phyloP scores from a whole-genome alignment of 2,329 filamentous ascomycete genomes.

The Fusarium mangiferae region DNA sequence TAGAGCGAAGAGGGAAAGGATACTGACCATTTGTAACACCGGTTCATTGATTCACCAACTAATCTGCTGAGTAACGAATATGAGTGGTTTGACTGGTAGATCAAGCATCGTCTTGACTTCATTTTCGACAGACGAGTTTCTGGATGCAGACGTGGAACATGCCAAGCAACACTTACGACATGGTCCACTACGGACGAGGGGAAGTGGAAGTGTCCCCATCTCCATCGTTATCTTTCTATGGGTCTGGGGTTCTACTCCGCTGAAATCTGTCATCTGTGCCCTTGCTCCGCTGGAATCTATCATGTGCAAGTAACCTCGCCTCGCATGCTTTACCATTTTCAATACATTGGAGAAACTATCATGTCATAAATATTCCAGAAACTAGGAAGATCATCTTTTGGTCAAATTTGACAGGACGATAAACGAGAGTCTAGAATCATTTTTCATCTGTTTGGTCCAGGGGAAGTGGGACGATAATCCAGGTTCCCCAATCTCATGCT shows the following conservation, averaged over 20 bases:
- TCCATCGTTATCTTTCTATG: background rate
- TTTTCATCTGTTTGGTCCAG: background rate
- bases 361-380: background rate
- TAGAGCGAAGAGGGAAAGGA: background rate
- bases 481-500: background rate
- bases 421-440: constrained; percentile 1
- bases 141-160: background rate
- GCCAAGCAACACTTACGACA: background rate
- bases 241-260: background rate
- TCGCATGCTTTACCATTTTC: background rate
- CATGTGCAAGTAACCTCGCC: background rate
- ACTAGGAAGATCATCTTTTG: background rate
- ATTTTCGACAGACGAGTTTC: background rate
- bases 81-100: background rate
- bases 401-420: background rate
- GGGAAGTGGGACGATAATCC: background rate
- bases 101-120: background rate
- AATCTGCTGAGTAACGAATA: background rate
- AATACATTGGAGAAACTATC: background rate
- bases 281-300: background rate
- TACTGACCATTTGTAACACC: background rate
- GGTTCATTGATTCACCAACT: background rate
- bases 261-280: background rate
- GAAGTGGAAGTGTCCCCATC: background rate
- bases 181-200: background rate